A percentile compares a stretch with the other conserved stretches of the same genome.
phyloP scores from a whole-genome alignment of 257 asterid species.

The Scutellaria barbata region DNA sequence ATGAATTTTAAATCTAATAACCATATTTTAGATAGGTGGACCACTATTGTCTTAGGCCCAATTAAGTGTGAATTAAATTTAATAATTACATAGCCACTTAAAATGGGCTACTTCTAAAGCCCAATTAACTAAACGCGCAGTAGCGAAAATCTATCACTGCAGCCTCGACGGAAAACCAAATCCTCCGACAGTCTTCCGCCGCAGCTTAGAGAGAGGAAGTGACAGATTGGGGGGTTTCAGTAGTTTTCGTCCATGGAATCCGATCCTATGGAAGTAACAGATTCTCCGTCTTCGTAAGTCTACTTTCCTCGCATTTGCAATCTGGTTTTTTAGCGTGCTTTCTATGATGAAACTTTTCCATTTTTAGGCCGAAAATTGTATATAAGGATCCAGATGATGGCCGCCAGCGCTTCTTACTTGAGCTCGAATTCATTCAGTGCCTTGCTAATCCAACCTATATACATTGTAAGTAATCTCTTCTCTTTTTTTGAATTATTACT shows the following conservation, averaged over 20 bases:
- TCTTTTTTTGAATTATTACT: background rate
- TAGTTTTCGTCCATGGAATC: slow-evolving; percentile 43
- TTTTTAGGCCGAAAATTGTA: slow-evolving; percentile 52
- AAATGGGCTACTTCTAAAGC: too few species aligned
- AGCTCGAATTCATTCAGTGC: slow-evolving; percentile 92
- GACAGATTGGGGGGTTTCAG: background rate
- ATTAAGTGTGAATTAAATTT: too few species aligned
- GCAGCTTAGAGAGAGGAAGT: background rate
- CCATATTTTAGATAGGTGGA: too few species aligned
- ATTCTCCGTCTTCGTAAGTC: slow-evolving; percentile 53
- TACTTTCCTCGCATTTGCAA: background rate
- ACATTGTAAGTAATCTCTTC: slow-evolving; percentile 51
- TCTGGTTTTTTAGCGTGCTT: background rate
- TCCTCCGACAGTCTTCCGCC: background rate
- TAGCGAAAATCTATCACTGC: background rate
- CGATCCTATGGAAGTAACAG: slow-evolving; percentile 45
- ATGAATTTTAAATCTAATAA: too few species aligned
- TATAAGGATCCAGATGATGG: slow-evolving; percentile 96
- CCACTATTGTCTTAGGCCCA: too few species aligned
- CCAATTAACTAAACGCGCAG: too few species aligned
- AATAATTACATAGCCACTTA: too few species aligned
- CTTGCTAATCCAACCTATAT: slow-evolving; percentile 91
- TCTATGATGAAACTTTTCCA: background rate
- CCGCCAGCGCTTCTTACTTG: slow-evolving; percentile 86
- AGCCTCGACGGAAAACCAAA: background rate